Percentiles rank a stretch among this genome's conserved stretches.
Conservation (phyloP, 2,329 filamentous ascomycete species). For the Dryadomyces sulphureus region DNA sequence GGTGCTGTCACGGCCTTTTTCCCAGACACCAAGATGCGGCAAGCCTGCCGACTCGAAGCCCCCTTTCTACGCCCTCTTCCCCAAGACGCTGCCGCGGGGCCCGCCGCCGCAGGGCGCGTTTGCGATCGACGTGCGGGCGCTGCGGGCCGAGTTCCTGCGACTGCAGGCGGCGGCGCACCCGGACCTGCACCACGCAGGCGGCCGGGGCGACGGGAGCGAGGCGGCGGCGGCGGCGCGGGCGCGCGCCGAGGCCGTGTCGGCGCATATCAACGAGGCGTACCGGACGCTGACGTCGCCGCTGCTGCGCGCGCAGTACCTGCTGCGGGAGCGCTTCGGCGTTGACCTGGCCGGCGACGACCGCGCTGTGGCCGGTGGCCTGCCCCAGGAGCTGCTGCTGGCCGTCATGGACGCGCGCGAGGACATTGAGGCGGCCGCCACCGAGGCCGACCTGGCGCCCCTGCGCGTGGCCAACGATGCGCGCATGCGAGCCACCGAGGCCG, state of each 20-base stretch:
- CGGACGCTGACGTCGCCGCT: slow-evolving; percentile 69
- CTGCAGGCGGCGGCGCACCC: slow-evolving; percentile 69
- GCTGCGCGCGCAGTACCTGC: slow-evolving; percentile 73
- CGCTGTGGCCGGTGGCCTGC: slow-evolving; percentile 43
- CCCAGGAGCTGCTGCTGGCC: slow-evolving; percentile 50
- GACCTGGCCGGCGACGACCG: slow-evolving; percentile 71
- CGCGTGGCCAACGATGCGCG: slow-evolving; percentile 52
- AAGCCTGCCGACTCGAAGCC: neutral
- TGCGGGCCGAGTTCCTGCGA: slow-evolving; percentile 74
- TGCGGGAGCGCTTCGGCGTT: slow-evolving; percentile 52
- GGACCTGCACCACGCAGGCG: slow-evolving; percentile 38
- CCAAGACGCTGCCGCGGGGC: slow-evolving; percentile 57
- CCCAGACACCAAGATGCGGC: neutral
- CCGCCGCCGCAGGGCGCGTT: slow-evolving; percentile 70
- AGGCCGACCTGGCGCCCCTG: slow-evolving; percentile 48
- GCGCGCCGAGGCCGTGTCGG: slow-evolving; percentile 61
- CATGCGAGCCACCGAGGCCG: slow-evolving; percentile 46
- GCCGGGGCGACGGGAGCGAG: neutral
- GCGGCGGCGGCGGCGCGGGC: slow-evolving; percentile 13
- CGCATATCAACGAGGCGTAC: slow-evolving; percentile 84
- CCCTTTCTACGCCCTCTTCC: slow-evolving; percentile 73
- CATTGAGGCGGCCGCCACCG: slow-evolving; percentile 54
- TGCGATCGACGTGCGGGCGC: slow-evolving; percentile 49
- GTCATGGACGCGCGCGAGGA: slow-evolving; percentile 68
- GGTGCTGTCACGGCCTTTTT: too few relatives aligned